Percentiles rank a stretch among this genome's conserved stretches.
Conservation (phyloP, 164 flowering plant genomes). For the Protea cynaroides region DNA sequence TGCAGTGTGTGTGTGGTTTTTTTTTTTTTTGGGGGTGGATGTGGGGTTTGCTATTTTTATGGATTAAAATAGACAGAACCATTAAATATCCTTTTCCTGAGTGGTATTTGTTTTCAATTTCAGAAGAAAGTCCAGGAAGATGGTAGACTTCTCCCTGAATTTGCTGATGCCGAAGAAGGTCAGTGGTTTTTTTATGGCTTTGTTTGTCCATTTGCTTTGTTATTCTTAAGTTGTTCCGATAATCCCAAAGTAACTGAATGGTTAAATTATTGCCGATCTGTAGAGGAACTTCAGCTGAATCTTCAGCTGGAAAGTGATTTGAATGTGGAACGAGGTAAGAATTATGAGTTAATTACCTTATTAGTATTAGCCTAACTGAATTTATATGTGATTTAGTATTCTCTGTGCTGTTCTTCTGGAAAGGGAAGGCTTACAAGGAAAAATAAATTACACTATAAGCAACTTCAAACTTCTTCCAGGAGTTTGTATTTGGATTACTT, state of each 20-base stretch:
- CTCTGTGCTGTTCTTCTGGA: neutral
- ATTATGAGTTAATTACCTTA: neutral
- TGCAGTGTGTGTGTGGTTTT: no score
- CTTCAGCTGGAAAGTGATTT: slow-evolving; percentile 70
- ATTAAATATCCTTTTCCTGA: neutral
- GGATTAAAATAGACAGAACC: neutral
- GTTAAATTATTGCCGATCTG: slow-evolving; percentile 22
- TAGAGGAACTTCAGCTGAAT: slow-evolving; percentile 68
- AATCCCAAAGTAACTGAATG: neutral
- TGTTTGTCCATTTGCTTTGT: neutral
- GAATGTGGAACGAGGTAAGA: slow-evolving; percentile 56
- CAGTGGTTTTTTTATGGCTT: slow-evolving; percentile 11
- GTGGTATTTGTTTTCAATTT: slow-evolving; percentile 14
- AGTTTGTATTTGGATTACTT: no score
- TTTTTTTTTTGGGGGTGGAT: neutral
- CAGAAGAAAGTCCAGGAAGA: slow-evolving; percentile 76
- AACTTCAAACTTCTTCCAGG: no score
- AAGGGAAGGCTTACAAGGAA: neutral
- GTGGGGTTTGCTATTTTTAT: neutral
- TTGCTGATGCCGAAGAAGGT: slow-evolving; percentile 93
- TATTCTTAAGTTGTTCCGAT: neutral
- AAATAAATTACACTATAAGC: no score
- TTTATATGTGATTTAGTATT: neutral
- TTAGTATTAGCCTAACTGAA: neutral
- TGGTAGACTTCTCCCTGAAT: slow-evolving; percentile 75